Evolutionary conservation across 2,329 filamentous ascomycete species (phyloP).

Genomic region (Diaporthe sp.): DNA sequence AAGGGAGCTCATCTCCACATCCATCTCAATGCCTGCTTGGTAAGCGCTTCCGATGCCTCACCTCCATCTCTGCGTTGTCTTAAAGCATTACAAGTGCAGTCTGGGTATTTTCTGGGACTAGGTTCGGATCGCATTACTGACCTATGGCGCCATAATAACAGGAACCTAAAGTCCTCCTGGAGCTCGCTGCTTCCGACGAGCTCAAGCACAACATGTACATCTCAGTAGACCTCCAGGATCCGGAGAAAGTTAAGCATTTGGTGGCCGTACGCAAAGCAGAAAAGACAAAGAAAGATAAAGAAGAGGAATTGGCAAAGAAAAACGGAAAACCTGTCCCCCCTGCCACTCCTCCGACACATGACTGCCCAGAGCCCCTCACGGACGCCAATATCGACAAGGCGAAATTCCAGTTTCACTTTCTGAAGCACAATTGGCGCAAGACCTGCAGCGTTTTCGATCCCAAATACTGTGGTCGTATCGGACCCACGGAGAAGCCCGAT

Average conservation of each 20-base stretch:
- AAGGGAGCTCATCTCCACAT: constrained; percentile 82
- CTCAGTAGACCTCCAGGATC: constrained; percentile 64
- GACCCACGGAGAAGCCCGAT: background rate
- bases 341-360: background rate
- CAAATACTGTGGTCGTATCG: constrained; percentile 52
- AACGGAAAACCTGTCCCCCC: too few species aligned
- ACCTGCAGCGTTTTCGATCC: constrained; percentile 62
- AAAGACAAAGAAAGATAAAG: too few species aligned
- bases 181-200: constrained; percentile 51
- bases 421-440: constrained; percentile 51
- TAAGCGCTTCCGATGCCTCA: background rate
- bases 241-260: background rate
- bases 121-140: background rate
- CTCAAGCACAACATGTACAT: constrained; percentile 75
- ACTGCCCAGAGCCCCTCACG: constrained; percentile 51
- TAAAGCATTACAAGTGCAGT: background rate
- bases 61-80: constrained; percentile 65
- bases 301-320: background rate
- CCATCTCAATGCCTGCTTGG: constrained; percentile 79
- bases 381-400: constrained; percentile 60
- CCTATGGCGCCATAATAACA: background rate
- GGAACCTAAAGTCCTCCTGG: constrained; percentile 58
- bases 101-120: background rate
- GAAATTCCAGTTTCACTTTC: constrained; percentile 73
- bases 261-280: background rate